Percentiles rank a stretch among this genome's conserved stretches.
phyloP scores from a whole-genome alignment of 805 yeast genomes.

The Candida piceae region DNA sequence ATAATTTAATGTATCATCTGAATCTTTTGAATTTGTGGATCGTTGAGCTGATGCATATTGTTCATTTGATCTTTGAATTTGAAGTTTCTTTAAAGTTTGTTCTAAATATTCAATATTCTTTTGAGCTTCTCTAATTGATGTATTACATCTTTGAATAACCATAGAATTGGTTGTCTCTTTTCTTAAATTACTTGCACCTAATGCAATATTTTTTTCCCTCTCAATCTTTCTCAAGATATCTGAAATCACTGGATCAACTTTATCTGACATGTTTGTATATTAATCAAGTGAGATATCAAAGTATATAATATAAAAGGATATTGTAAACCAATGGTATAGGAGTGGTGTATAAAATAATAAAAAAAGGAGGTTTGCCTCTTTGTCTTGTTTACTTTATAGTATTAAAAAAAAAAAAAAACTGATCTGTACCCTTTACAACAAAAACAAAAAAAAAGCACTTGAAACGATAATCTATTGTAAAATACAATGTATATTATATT shows the following conservation, averaged over 20 bases:
- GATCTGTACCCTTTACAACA: no score
- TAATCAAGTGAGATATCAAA: no score
- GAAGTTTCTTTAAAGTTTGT: slow-evolving; percentile 64
- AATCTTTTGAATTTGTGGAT: slow-evolving; percentile 2
- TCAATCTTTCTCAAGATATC: slow-evolving; percentile 85
- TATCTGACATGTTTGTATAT: slow-evolving; percentile 13
- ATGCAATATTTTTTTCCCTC: slow-evolving; percentile 80
- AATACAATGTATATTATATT: no score
- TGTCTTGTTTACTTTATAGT: no score
- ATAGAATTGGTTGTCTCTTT: slow-evolving; percentile 71
- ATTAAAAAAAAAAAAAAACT: no score
- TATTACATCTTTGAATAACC: slow-evolving; percentile 87
- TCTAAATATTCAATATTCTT: slow-evolving; percentile 85
- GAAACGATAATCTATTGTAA: no score
- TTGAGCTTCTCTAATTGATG: slow-evolving; percentile 85
- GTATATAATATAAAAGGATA: no score
- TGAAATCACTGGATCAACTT: slow-evolving; percentile 36
- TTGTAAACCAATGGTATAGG: no score
- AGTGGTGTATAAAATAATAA: no score
- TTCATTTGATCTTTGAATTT: slow-evolving; percentile 28
- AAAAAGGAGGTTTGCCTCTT: no score
- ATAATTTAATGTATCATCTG: no score
- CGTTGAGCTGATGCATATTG: neutral
- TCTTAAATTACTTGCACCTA: slow-evolving; percentile 79
- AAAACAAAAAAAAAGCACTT: no score